Evolutionary conservation across 2,329 filamentous ascomycete species (phyloP).

Genomic region (Venturia oleaginea): DNA sequence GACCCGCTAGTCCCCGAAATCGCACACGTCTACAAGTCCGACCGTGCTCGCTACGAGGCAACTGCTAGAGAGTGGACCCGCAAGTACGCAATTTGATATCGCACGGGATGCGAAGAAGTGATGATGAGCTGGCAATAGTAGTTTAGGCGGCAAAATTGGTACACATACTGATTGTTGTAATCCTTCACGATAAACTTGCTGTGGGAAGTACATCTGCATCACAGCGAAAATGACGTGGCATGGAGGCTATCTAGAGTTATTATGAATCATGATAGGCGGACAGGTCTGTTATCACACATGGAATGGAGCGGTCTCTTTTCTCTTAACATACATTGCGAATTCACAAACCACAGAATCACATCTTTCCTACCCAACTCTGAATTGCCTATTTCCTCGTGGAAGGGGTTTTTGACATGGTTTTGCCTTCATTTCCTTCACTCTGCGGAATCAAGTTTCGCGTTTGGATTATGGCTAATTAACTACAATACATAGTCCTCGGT

Average conservation of each 20-base stretch:
- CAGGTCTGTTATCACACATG: neutral
- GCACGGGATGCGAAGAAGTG: neutral
- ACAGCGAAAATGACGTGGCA: neutral
- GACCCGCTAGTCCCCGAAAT: slow-evolving; percentile 98
- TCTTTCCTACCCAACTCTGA: neutral
- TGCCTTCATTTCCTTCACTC: no score
- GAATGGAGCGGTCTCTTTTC: slow-evolving; percentile 3
- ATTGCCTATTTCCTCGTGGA: neutral
- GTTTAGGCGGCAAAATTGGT: neutral
- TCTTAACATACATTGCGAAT: neutral
- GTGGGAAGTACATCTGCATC: neutral
- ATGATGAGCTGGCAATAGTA: neutral
- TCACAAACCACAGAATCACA: neutral
- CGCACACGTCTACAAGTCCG: slow-evolving; percentile 99
- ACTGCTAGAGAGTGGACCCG: slow-evolving; percentile 97
- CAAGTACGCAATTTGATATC: slow-evolving; percentile 84
- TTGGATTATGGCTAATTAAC: no score
- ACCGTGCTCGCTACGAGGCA: slow-evolving; percentile 89
- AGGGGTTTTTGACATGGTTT: neutral
- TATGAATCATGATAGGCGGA: neutral
- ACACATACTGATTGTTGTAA: neutral
- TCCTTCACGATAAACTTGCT: neutral
- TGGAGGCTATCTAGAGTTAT: neutral
- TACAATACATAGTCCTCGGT: no score
- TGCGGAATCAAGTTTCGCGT: neutral